phyloP scores from a whole-genome alignment of 202 grass and related monocot species.

The Musa balbisiana region DNA sequence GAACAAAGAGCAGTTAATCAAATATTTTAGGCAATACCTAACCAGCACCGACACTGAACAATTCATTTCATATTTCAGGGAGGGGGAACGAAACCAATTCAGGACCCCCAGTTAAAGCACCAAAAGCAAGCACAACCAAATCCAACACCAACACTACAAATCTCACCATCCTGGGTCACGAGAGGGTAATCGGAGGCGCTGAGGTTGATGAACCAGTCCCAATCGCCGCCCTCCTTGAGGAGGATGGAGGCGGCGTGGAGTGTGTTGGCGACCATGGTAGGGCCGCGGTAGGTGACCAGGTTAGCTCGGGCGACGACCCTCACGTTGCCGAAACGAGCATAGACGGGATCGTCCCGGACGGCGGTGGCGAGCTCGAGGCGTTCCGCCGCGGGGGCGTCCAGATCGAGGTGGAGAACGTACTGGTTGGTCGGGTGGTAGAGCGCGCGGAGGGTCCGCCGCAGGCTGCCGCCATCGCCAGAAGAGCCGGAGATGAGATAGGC shows the following conservation, averaged over 20 bases:
- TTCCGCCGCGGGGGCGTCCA: background rate
- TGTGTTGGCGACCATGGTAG: conserved; percentile 8
- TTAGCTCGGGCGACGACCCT: background rate
- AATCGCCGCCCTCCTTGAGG: conserved; percentile 8
- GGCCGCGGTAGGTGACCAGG: conserved; percentile 6
- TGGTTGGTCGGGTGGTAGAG: conserved; percentile 9
- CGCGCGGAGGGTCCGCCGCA: conserved; percentile 3
- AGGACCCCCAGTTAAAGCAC: too few species aligned
- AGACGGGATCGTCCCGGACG: conserved; percentile 3
- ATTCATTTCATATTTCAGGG: background rate
- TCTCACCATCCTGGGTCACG: conserved; percentile 65
- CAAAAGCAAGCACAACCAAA: conserved; percentile 4
- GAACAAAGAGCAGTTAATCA: background rate
- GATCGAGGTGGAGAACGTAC: conserved; percentile 7
- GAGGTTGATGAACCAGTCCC: background rate
- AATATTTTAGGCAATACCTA: conserved; percentile 4
- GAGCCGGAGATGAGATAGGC: conserved; percentile 8
- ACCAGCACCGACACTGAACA: background rate
- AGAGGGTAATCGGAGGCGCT: conserved; percentile 1
- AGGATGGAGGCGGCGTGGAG: conserved; percentile 6
- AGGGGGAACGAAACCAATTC: background rate
- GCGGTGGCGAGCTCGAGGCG: conserved; percentile 4
- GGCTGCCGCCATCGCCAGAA: background rate
- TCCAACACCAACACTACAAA: background rate
- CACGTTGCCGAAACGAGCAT: conserved; percentile 2